Percentiles rank a stretch among this genome's conserved stretches.
Conservation (phyloP, 306 rosid species). For the Casuarina equisetifolia region DNA sequence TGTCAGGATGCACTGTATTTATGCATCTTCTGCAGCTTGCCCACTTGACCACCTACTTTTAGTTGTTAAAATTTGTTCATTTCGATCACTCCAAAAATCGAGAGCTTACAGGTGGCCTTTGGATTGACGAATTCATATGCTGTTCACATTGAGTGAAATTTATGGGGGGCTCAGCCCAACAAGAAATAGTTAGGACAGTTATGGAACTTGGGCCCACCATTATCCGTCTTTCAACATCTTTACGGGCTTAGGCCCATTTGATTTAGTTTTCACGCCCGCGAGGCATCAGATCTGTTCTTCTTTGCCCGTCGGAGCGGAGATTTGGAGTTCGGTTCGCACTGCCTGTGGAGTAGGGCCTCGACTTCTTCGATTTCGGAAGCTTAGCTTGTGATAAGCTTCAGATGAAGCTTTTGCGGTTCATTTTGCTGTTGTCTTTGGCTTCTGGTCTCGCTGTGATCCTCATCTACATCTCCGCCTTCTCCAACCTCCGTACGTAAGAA, state of each 20-base stretch:
- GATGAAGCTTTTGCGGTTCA: constrained; percentile 51
- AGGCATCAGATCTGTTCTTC: background rate
- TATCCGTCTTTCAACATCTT: background rate
- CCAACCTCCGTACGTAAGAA: constrained; percentile 37
- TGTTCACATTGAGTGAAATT: too few relatives aligned
- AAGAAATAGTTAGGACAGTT: background rate
- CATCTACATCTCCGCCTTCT: constrained; percentile 53
- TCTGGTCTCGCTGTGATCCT: constrained; percentile 52
- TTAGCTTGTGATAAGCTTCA: background rate
- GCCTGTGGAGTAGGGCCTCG: background rate
- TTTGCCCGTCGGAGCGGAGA: background rate
- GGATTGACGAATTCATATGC: background rate
- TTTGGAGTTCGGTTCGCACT: background rate
- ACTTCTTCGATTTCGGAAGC: background rate
- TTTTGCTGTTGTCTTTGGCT: constrained; percentile 40
- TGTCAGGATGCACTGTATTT: too few relatives aligned
- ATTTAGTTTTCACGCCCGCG: background rate
- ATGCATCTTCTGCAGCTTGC: too few relatives aligned
- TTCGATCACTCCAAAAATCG: too few relatives aligned
- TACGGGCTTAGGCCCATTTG: background rate
- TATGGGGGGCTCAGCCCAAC: background rate
- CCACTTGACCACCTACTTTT: too few relatives aligned
- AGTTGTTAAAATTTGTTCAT: too few relatives aligned
- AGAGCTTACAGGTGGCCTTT: too few relatives aligned
- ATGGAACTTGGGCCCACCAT: background rate